These are phyloP conservation scores for Bothriochloa decipiens DNA, from an alignment of 176 grass and related monocot species.

Conservation along the genomic window DNA sequence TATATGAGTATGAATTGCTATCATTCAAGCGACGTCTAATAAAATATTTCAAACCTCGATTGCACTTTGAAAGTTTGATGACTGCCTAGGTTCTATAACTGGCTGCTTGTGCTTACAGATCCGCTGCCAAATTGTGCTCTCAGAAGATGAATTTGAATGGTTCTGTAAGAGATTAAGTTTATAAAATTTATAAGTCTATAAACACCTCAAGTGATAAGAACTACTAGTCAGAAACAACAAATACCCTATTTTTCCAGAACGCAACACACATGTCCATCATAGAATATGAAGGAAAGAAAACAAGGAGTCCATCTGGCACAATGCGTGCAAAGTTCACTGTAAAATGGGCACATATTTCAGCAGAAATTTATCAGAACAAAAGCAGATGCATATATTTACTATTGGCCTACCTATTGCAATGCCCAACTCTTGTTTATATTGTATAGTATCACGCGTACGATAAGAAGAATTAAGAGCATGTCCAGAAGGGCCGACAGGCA, in stretches of 20 bases:
- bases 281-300: slow-evolving; percentile 99
- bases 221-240: slow-evolving; percentile 18
- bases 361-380: slow-evolving; percentile 39
- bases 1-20: slow-evolving; percentile 40
- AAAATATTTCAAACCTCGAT: slow-evolving; percentile 74
- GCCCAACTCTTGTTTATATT: slow-evolving; percentile 98
- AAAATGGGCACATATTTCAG: slow-evolving; percentile 39
- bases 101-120: slow-evolving; percentile 95
- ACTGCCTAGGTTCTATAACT: slow-evolving; percentile 95
- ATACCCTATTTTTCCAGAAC: slow-evolving; percentile 92
- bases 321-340: slow-evolving; percentile 97
- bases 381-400: slow-evolving; percentile 29
- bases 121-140: slow-evolving; percentile 81
- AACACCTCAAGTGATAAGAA: slow-evolving; percentile 38
- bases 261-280: slow-evolving; percentile 97
- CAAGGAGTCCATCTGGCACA: slow-evolving; percentile 91
- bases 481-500: slow-evolving; percentile 85
- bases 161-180: slow-evolving; percentile 54
- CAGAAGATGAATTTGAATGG: slow-evolving; percentile 70
- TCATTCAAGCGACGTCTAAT: slow-evolving; percentile 19
- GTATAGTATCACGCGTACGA: slow-evolving; percentile 69
- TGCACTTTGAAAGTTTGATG: slow-evolving; percentile 83
- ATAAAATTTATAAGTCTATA: slow-evolving; percentile 28
- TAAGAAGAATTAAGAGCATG: slow-evolving; percentile 97
- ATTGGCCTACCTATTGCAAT: slow-evolving; percentile 70